Percentiles rank a stretch among this genome's conserved stretches.
These are phyloP conservation scores for Diaporthe velutina DNA, from an alignment of 2,329 filamentous ascomycete species.

Conservation along the genomic window DNA sequence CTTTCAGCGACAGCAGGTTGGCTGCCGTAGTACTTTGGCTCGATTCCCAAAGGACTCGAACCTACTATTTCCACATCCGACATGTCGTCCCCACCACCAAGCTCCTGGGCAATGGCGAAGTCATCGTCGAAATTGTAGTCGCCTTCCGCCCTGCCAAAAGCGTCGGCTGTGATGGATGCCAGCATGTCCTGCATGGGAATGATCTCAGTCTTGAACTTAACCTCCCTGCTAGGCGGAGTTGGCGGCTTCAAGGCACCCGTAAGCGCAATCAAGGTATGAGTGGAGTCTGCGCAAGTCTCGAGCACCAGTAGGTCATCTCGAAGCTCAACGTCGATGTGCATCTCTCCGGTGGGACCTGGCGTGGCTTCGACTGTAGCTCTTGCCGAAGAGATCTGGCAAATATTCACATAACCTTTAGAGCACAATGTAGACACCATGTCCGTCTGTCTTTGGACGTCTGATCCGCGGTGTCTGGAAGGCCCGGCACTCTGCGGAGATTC, in stretches of 20 bases:
- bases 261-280: conserved; percentile 87
- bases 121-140: conserved; percentile 75
- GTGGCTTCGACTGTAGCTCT: conserved; percentile 74
- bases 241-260: conserved; percentile 87
- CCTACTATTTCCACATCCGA: conserved; percentile 49
- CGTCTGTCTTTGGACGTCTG: conserved; percentile 53
- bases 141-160: conserved; percentile 74
- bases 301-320: conserved; percentile 89
- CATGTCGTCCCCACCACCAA: conserved; percentile 57
- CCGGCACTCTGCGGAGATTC: conserved; percentile 56
- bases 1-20: conserved; percentile 58
- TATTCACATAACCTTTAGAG: conserved; percentile 82
- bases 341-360: conserved; percentile 69
- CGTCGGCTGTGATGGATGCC: conserved; percentile 89
- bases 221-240: conserved; percentile 82
- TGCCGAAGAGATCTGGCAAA: conserved; percentile 89
- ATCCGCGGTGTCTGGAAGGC: conserved; percentile 50
- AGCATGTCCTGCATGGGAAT: conserved; percentile 90
- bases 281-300: conserved; percentile 97
- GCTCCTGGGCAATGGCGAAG: conserved; percentile 67
- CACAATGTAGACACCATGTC: conserved; percentile 70
- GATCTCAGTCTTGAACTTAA: conserved; percentile 88
- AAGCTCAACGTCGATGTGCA: conserved; percentile 82
- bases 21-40: conserved; percentile 39
- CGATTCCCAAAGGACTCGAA: conserved; percentile 51